Base-by-base conservation (phyloP, 78 protist species). In the Salpingoeca rosetta region DNA sequence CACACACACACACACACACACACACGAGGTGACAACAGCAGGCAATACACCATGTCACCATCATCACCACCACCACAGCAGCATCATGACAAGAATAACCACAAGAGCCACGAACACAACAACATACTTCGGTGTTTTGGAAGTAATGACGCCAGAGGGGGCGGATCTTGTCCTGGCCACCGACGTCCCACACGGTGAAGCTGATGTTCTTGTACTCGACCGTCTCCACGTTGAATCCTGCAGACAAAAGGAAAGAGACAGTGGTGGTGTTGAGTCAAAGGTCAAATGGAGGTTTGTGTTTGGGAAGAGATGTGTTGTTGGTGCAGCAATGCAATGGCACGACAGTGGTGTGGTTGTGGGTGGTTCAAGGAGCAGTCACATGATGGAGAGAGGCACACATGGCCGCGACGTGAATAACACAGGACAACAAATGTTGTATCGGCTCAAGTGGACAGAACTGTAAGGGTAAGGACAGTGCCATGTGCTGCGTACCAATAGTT, bases 111-210 rank as follows among this genome's bases (percentile, higher is more conserved):
- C 28, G 28, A 73, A 35, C 28, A 28, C 38, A 73, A 75, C 87
- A 10, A 85, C n/a, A n/a, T n/a, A 76, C 90, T 65, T 88, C 81
- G 39, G 85, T 87, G 87, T 86, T 90, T 38, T 87, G 87, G 91
- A 83, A 90, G 86, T 94, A 91, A 82, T 94, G 96, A 26, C 90
- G 44, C 97, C 97, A 94, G 25, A 94, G 87, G 35, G 92, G 86
- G 73, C 97, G 87, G 26, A 92, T 81, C 82, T 89, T 93, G 89
- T 94, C 90, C 90, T 93, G 97, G 3, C 98, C 98, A 0, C 97
- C 97, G 12, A 95, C 96, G 76, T 97, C 94, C 94, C 96, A 94
- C 72, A 91, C 91, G 45, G 96, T 96, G 86, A 96, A 94, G 82
- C 78, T 76, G 83, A 93, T 87, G 90, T 93, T 94, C 88, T 92